Evolutionary conservation across 2,329 filamentous ascomycete species (phyloP), one percentile per base, ranked within the genome.

Genomic region (Chaetomiaceae sp.): DNA sequence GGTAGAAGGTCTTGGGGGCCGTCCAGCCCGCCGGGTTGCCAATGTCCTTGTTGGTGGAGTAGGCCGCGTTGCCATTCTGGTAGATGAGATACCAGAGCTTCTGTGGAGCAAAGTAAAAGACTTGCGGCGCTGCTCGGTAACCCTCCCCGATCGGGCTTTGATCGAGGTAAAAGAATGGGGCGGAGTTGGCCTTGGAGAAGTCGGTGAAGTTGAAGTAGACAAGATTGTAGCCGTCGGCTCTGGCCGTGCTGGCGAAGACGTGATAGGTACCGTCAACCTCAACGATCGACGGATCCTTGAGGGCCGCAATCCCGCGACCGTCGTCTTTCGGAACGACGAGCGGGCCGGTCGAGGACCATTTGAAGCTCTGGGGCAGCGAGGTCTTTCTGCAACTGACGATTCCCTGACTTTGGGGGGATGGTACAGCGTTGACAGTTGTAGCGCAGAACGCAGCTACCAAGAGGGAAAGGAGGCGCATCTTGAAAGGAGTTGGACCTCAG

Each of bases 91-190:
- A 72, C 70, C 68, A 72, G 9, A 69, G 61, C 25, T 66, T 66
- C 27, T 73, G 69, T 0, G 69, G 68, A n/a, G 56, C 66, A 21
- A 71, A 71, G 60, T 65, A 72, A 58, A 72, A 71, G 25, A 72
- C 65, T 45, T 71, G 48, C 1, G 69, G 69, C 4, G 69, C 69
- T 13, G 70, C 70, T 5, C 68, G 65, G 56, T 71, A 72, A 3
- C 68, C 70, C 0, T 62, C 58, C 6, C 68, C 68, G n/a, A 72
- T 65, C 10, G 58, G 52, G 1, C 63, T 58, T 46, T 68, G 62
- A 35, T 71, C 68, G 10, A 72, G 65, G 55, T 71, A 71, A 58
- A 61, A 62, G 55, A 70, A 69, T 0, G 60, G 54, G 12, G 69
- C 62, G 4, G 52, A 40, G 25, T 60, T 52, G 3, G 69, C 70